Evolutionary conservation across 2,329 filamentous ascomycete genomes (phyloP).

Genomic region (Remersonia thermophila): DNA sequence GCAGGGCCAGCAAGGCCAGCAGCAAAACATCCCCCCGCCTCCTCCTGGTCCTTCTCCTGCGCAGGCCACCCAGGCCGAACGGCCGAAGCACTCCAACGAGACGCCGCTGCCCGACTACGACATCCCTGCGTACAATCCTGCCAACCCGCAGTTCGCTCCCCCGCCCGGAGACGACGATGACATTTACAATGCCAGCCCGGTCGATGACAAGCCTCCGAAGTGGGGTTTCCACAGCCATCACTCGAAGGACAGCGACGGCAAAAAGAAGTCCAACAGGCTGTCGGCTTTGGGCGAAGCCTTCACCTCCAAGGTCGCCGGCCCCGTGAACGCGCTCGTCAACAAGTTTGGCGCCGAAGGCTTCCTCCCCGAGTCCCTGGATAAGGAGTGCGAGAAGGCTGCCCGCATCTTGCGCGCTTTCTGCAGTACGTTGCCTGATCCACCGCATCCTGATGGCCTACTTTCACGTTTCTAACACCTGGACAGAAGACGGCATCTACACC

Average conservation of each 20-base stretch:
- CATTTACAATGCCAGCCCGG: constrained; percentile 16
- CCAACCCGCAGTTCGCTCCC: constrained; percentile 14
- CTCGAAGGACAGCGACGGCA: constrained; percentile 1
- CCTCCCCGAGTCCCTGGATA: constrained; percentile 74
- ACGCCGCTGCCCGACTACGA: constrained; percentile 18
- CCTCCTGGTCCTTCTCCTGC: constrained; percentile 18
- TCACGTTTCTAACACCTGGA: neutral
- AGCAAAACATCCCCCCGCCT: constrained; percentile 17
- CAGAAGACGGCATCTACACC: constrained; percentile 42
- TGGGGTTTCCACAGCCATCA: constrained; percentile 7
- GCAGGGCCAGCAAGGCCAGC: constrained; percentile 7
- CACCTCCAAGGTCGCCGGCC: constrained; percentile 45
- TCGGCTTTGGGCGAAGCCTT: constrained; percentile 13
- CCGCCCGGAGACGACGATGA: constrained; percentile 7
- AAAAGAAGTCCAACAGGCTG: constrained; percentile 14
- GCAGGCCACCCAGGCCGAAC: constrained; percentile 8
- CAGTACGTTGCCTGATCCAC: constrained; percentile 38
- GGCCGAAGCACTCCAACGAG: constrained; percentile 17
- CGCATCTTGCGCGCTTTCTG: constrained; percentile 76
- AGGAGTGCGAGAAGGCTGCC: constrained; percentile 84
- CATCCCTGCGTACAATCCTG: constrained; percentile 15
- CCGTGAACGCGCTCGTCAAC: constrained; percentile 71
- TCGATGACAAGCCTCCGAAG: constrained; percentile 12
- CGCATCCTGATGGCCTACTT: neutral
- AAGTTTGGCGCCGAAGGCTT: constrained; percentile 76